Base-by-base conservation (phyloP, 202 grass and related monocot genomes). In the Alloteropsis angusta region DNA sequence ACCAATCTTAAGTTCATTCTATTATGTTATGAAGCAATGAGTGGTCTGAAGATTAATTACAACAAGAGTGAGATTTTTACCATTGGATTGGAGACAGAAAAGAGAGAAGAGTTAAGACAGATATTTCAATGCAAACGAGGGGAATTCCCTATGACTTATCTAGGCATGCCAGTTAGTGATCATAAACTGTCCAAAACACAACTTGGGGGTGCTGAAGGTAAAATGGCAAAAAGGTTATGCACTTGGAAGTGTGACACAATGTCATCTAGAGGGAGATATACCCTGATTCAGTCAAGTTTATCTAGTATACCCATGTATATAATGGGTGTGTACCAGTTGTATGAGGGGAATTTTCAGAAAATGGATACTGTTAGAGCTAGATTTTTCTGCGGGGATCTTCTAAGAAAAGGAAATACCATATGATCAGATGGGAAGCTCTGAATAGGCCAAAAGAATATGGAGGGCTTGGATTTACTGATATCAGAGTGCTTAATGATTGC, bases 221-320 rank as follows among this genome's bases (percentile, higher is more conserved):
- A 35, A 4, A 35, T 35, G 4, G 34, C 3, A 4, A 35, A 4
- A 4, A 35, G 34, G 34, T 0, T 61, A 0, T 26, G 13, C 0
- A 15, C 58, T 0, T 61, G 23, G 58, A 32, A 61, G 2, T 34
- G 58, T 17, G 28, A 35, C 0, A 13, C 7, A 0, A 15, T 61
- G 2, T 17, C 58, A 8, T 61, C 28, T 0, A 13, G 58, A 0
- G 58, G 28, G 12, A 34, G 9, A 17, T 32, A 5, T 0, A 13
- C 0, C 0, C 3, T 61, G 0, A 2, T 34, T 0, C 4, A 60
- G 0, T 34, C 26, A 0, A 34, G 58, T 2, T 1, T 60, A 0
- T 35, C 28, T 1, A 61, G 26, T 17, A 16, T 35, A 0, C 58
- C 58, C 0, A 35, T 34, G 13, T 61, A 61, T 0, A 28, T 9